Evolutionary conservation across 495 filamentous ascomycete species (phyloP), one percentile per base, ranked within the genome.

Genomic region (Coniosporium apollinis): DNA sequence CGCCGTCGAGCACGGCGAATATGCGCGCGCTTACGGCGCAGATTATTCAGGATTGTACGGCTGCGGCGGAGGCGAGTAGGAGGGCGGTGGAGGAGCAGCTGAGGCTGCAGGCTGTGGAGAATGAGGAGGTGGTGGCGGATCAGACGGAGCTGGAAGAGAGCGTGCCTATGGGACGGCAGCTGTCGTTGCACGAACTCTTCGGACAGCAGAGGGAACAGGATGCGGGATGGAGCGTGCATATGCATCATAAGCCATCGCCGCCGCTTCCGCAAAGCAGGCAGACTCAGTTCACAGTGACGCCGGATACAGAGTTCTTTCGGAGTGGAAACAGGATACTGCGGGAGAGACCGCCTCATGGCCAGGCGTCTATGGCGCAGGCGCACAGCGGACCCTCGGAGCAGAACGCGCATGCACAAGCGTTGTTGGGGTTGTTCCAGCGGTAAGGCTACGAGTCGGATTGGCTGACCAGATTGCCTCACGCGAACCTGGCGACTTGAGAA

Each of bases 111-210:
- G 7, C 19, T 26, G 7, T 59, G 30, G 58, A 57, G 37, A 39
- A 58, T 19, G 62, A 58, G 7, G 52, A 48, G 4, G 59, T 65
- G 34, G 56, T 57, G 6, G 32, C 60, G 20, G 56, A 65, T 28
- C 51, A 59, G 5, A 44, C 52, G 28, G 58, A 53, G 19, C 59
- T 60, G 41, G 52, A 57, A 33, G 56, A 32, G 3, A 58, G 57
- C 34, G 60, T 56, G 28, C 54, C 64, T 1, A 70, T 69, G 66
- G 66, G 64, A 1, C 52, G 66, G 6, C 65, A 70, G 45, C 49
- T 72, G 2, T 65, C 61, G 7, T 45, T 74, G 14, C 58, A 66
- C 38, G 65, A 74, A 44, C 38, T 72, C 0, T 71, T 74, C 41
- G 66, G 65, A 5, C 64, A 67, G 40, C 66, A 71, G 45, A 55